Evolutionary conservation across 768 basidiomycete genomes (phyloP), one percentile per base, ranked within the genome.

Genomic region (Termitomyces sp.): DNA sequence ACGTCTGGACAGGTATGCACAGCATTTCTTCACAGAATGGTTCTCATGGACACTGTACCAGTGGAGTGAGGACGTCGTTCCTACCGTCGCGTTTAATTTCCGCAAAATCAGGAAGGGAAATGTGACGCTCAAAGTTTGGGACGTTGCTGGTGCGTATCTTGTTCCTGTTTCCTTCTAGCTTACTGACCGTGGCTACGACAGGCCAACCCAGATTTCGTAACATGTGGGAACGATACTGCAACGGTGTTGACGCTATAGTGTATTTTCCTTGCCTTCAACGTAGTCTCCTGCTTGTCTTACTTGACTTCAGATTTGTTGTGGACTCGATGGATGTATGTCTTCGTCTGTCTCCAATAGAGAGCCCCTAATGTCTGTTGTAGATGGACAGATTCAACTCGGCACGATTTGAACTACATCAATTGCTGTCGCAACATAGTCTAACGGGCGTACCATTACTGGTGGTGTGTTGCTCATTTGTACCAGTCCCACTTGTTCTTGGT

Each of bases 11-110:
- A 90, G 74, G 88, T 85, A 51, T 34, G 1, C 24, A n/a, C 6
- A 21, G 5, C 2, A 11, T 53, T 58, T 55, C 32, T 24, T 51
- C 38, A 44, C 43, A 32, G 50, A 21, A 41, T 38, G 26, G 42
- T 24, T 24, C 37, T 58, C 47, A 57, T 45, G 51, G 26, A 45
- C 11, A 19, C 34, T 64, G 37, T 70, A 37, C 5, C 35, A 95
- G 84, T 97, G 92, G 89, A 92, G 89, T 56, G 92, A 95, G 74
- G 94, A 96, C 53, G 92, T 94, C n/a, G 93, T 93, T 0, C 94
- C 94, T 0, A 97, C 94, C 1, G 89, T 97, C 21, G 92, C 93
- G 7, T 97, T 93, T 76, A 94, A 93, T 62, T 85, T 93, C 64
- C 80, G 90, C 19, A 92, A 90, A 68, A 85, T 96, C 12, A 77